A percentile compares a stretch with the other conserved stretches of the same genome.
phyloP scores from a whole-genome alignment of 1,284 basidiomycete genomes.

The Meira nashicola region DNA sequence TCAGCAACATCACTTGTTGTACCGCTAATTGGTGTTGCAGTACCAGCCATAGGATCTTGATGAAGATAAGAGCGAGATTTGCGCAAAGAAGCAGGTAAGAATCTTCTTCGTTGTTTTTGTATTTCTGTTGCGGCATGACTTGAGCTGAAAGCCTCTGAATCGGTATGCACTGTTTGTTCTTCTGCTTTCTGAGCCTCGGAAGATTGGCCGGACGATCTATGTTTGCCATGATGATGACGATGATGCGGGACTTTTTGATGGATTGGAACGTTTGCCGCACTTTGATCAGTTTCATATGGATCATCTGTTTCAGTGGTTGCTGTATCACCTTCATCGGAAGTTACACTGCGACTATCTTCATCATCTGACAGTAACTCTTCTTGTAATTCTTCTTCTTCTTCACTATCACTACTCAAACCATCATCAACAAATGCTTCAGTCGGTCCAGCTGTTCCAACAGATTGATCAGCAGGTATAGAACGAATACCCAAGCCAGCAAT shows the following conservation, averaged over 20 bases:
- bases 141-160: not conserved
- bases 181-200: not conserved
- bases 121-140: not conserved
- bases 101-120: not conserved
- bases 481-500: slow-evolving; percentile 27
- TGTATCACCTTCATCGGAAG: slow-evolving; percentile 17
- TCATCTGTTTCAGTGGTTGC: slow-evolving; percentile 12
- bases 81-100: not conserved
- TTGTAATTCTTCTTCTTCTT: slow-evolving; percentile 8
- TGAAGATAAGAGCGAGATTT: not conserved
- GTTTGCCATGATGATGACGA: not conserved
- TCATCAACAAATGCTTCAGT: slow-evolving; percentile 40
- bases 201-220: not conserved
- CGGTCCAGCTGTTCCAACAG: slow-evolving; percentile 34
- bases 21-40: too few relatives aligned
- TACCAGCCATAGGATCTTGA: too few relatives aligned
- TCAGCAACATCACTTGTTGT: too few relatives aligned
- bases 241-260: too few relatives aligned
- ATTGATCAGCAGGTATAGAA: slow-evolving; percentile 38
- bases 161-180: not conserved
- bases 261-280: not conserved
- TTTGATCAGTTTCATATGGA: slow-evolving; percentile 3
- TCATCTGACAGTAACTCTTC: slow-evolving; percentile 18
- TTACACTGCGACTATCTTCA: slow-evolving; percentile 22
- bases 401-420: slow-evolving; percentile 29